Conservation (phyloP, 345 rosid genomes). For the Salix suchowensis region DNA sequence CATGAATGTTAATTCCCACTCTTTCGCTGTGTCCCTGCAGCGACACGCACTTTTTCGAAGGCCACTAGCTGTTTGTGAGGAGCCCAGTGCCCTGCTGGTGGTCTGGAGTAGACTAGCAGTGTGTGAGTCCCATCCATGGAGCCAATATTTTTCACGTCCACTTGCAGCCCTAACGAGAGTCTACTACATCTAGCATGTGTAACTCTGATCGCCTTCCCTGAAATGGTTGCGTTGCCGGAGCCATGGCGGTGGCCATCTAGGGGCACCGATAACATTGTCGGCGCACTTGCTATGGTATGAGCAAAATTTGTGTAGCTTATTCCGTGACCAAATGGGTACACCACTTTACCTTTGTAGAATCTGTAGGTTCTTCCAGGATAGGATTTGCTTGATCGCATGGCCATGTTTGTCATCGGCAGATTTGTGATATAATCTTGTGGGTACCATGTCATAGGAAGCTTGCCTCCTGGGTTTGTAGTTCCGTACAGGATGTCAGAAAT, state of each 20-base stretch:
- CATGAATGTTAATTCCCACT: constrained; percentile 60
- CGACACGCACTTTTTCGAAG: constrained; percentile 57
- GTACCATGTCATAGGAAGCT: constrained; percentile 35
- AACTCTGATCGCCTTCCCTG: constrained; percentile 60
- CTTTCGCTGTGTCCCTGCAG: constrained; percentile 44
- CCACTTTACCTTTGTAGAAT: constrained; percentile 71
- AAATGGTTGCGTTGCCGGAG: constrained; percentile 33
- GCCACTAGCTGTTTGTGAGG: constrained; percentile 70
- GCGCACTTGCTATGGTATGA: constrained; percentile 54
- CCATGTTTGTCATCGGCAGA: constrained; percentile 31
- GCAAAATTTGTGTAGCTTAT: constrained; percentile 69
- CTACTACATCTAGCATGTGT: constrained; percentile 57
- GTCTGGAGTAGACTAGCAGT: constrained; percentile 58
- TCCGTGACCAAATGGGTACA: constrained; percentile 85
- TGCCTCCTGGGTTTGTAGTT: constrained; percentile 29
- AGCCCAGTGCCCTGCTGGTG: constrained; percentile 68
- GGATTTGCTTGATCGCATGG: constrained; percentile 20
- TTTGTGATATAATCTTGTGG: constrained; percentile 27
- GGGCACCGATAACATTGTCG: constrained; percentile 41
- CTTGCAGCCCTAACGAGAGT: constrained; percentile 52
- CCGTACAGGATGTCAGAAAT: constrained; percentile 27
- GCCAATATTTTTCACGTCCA: constrained; percentile 64
- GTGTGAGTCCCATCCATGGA: constrained; percentile 62
- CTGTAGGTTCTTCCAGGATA: constrained; percentile 37
- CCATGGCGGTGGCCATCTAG: constrained; percentile 39